Evolutionary conservation across 805 yeast genomes (phyloP).

Genomic region (Kodamaea nitidulidarum): DNA sequence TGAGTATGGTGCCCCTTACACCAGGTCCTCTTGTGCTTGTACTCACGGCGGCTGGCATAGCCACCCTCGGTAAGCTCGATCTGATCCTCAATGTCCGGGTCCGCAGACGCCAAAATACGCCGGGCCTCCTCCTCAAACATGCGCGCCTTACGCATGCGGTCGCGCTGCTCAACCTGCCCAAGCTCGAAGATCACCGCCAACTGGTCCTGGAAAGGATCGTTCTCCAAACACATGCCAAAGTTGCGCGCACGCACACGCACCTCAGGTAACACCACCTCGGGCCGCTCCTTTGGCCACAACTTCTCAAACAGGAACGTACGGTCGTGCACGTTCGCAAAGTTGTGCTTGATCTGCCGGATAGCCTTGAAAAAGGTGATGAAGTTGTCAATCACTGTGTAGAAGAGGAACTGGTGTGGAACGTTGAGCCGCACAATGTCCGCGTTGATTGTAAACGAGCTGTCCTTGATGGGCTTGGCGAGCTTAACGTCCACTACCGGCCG

Average conservation of each 20-base stretch:
- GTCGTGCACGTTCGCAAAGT: conserved; percentile 35
- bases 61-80: conserved; percentile 7
- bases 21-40: background rate
- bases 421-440: conserved; percentile 44
- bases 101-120: conserved; percentile 13
- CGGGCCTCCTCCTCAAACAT: conserved; percentile 31
- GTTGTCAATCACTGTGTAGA: conserved; percentile 78
- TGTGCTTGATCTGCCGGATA: conserved; percentile 52
- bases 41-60: background rate
- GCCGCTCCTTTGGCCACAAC: conserved; percentile 34
- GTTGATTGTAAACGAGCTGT: conserved; percentile 17
- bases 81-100: conserved; percentile 11
- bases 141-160: conserved; percentile 49
- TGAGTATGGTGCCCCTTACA: no score
- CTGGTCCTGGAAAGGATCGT: conserved; percentile 85
- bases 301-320: conserved; percentile 25
- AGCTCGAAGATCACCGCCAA: conserved; percentile 60
- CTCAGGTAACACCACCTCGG: conserved; percentile 49
- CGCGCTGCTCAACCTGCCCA: conserved; percentile 62
- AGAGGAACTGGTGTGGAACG: conserved; percentile 70
- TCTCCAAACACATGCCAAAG: conserved; percentile 67
- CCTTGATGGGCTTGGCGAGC: conserved; percentile 6
- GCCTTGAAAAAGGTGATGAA: conserved; percentile 65
- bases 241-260: conserved; percentile 52
- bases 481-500: conserved; percentile 22